Base-by-base conservation (phyloP, 768 basidiomycete genomes). In the Lentinula lateritia region DNA sequence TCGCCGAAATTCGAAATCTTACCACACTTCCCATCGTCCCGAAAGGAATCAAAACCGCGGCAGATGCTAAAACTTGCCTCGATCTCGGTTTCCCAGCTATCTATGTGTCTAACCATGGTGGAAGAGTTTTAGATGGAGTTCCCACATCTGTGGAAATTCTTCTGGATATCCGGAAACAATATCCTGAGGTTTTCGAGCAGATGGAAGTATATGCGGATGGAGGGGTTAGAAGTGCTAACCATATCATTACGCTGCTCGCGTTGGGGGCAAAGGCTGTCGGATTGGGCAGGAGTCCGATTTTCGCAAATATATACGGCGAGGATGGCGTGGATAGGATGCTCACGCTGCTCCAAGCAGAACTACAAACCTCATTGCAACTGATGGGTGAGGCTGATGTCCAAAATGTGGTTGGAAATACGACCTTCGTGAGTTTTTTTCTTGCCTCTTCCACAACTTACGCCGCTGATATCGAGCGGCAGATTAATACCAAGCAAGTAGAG, bases 171-270 rank as follows among this genome's bases (percentile, higher is more conserved):
- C 68, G 73, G 13, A 66, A 70, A 62, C 68, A 73, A 58, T 72
- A 73, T 16, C 78, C 79, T 2, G 72, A 76, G 52, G 71, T 77
- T 6, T 70, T 80, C n/a, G 64, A 73, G 0, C 63, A 72, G 54
- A 70, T 73, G 66, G 77, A 81, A 64, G 71, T 82, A 12, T 80
- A 73, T 58, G 71, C 76, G 23, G 80, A 81, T 60, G 81, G 81
- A 1, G 81, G 81, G 3, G 74, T 80, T 42, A 66, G 78, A 23
- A 65, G 78, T 7, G 81, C 80, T 0, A 80, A 78, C 0, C 79
- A 81, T 60, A 71, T 79, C 16, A 62, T 81, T 18, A 79, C 76
- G 58, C 74, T 77, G 12, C 66, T 80, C 0, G 75, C 75, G 12
- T 66, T 80, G 2, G 79, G 79, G 6, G 79, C 78, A 1, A 70